These are phyloP conservation scores for Botrytis porri DNA, from an alignment of 2,329 filamentous ascomycete genomes.

Conservation along the genomic window DNA sequence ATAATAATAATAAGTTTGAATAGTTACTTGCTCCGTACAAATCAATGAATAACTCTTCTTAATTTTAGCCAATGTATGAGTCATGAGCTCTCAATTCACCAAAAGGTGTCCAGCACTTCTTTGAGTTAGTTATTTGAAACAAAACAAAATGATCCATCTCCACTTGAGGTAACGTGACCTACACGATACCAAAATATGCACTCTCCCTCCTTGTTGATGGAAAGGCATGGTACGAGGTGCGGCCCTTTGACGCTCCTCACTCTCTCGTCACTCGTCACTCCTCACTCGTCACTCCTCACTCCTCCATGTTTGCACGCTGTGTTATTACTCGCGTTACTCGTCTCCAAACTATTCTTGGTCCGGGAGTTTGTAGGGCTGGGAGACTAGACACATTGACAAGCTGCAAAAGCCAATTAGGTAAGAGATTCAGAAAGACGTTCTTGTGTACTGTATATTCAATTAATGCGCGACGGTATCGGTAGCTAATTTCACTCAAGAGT, in stretches of 20 bases:
- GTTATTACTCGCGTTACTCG: not conserved
- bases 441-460: not conserved
- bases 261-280: not conserved
- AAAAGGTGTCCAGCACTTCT: not conserved
- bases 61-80: not conserved
- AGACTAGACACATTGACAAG: not conserved
- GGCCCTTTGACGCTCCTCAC: not conserved
- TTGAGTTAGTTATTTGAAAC: not conserved
- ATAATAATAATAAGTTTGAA: not conserved
- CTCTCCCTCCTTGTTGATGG: not conserved
- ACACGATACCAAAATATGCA: not conserved
- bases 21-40: no score
- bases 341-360: not conserved
- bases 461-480: not conserved
- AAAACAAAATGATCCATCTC: not conserved
- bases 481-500: conserved; percentile 7
- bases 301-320: not conserved
- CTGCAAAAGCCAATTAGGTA: not conserved
- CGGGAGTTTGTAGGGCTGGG: conserved; percentile 2
- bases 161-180: not conserved
- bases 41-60: not conserved
- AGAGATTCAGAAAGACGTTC: not conserved
- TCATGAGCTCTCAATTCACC: not conserved
- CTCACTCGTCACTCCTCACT: not conserved
- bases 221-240: not conserved